A percentile compares a stretch with the other conserved stretches of the same genome.
Conservation (phyloP, 768 basidiomycete species). For the Kwoniella mangroviensis region DNA sequence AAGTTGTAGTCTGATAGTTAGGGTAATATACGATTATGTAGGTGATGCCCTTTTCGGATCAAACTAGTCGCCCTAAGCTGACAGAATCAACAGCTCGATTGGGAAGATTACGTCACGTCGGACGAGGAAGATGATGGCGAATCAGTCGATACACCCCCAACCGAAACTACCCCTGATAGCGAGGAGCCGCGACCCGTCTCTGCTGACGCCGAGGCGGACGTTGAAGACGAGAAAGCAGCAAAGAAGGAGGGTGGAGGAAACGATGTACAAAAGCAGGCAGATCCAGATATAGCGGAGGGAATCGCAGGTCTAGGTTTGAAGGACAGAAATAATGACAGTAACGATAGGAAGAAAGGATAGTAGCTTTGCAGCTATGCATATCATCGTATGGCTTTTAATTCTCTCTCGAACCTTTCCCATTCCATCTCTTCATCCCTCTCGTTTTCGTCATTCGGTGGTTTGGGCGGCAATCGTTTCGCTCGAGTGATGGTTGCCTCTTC, state of each 20-base stretch:
- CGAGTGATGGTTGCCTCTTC: not conserved
- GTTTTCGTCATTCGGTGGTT: not conserved
- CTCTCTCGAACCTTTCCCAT: conserved; percentile 24
- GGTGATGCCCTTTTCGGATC: conserved; percentile 53
- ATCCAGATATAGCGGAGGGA: conserved; percentile 3
- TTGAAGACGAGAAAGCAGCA: conserved; percentile 2
- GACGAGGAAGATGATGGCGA: conserved; percentile 36
- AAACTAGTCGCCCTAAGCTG: conserved; percentile 2
- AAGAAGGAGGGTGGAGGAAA: conserved; percentile 1
- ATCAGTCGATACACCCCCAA: conserved; percentile 59
- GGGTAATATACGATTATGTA: conserved; percentile 94
- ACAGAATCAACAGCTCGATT: conserved; percentile 32
- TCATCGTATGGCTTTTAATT: conserved; percentile 23
- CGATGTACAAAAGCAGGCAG: not conserved
- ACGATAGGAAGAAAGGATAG: not conserved
- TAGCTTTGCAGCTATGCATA: not conserved
- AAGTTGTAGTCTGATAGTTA: conserved; percentile 88
- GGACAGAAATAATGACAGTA: not conserved
- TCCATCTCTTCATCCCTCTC: conserved; percentile 11
- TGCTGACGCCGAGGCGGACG: conserved; percentile 1
- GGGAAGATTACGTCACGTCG: conserved; percentile 43
- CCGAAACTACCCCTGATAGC: conserved; percentile 82
- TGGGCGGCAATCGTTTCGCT: not conserved
- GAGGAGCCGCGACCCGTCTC: conserved; percentile 62
- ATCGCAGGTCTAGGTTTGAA: not conserved